phyloP scores from a whole-genome alignment of 2,329 filamentous ascomycete genomes.

The Neonectria ditissima region DNA sequence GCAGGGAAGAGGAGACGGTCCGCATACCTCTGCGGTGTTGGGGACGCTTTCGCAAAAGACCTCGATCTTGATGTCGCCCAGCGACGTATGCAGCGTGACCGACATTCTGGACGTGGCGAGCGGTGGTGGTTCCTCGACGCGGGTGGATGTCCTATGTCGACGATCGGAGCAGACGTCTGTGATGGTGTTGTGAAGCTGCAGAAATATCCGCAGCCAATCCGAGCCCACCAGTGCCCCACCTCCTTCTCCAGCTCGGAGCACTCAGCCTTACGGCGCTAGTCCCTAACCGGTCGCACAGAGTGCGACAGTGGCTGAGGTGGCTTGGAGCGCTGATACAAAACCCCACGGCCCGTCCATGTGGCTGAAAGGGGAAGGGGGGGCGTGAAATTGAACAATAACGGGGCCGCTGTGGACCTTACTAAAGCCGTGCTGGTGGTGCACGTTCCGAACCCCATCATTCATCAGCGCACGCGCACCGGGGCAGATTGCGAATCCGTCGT shows the following conservation, averaged over 20 bases:
- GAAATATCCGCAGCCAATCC: constrained; percentile 21
- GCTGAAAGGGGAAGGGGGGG: constrained; percentile 2
- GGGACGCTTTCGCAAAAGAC: constrained; percentile 96
- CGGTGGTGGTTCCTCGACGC: not conserved
- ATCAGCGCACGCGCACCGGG: not conserved
- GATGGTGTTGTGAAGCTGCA: constrained; percentile 8
- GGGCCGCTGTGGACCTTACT: not conserved
- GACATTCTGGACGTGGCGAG: constrained; percentile 61
- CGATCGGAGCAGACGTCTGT: constrained; percentile 2
- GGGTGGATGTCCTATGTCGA: not conserved
- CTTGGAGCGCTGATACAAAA: not conserved
- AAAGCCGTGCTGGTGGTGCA: not conserved
- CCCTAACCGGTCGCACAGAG: not conserved
- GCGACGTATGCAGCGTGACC: constrained; percentile 84
- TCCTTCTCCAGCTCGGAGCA: not conserved
- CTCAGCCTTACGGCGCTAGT: constrained; percentile 23
- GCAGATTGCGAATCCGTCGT: constrained; percentile 18
- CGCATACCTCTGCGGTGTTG: constrained; percentile 83
- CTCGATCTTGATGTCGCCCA: constrained; percentile 93
- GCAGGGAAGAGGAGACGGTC: not conserved
- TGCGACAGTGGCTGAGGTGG: constrained; percentile 16
- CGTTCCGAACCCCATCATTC: constrained; percentile 6
- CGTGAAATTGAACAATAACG: not conserved
- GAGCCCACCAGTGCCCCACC: not conserved
- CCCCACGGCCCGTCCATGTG: not conserved